These are phyloP conservation scores for Xerophyta viscosa DNA, from an alignment of 106 monocot genomes.

Conservation along the genomic window DNA sequence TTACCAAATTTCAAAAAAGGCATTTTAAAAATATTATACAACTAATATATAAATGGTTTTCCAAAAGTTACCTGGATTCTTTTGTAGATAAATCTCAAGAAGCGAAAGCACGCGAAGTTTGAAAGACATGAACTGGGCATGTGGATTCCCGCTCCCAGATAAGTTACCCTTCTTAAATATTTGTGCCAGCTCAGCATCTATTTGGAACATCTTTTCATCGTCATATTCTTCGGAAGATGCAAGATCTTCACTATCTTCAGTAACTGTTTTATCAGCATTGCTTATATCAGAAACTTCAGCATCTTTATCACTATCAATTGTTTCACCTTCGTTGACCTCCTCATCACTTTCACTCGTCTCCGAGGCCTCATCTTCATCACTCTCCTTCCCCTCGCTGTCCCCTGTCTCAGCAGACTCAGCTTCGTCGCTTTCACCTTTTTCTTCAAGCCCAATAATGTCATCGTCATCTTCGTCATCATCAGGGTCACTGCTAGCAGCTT, in stretches of 20 bases:
- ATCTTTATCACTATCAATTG: conserved; percentile 13
- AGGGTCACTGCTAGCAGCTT: conserved; percentile 23
- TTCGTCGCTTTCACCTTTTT: conserved; percentile 51
- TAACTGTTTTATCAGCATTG: background rate
- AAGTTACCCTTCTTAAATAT: conserved; percentile 60
- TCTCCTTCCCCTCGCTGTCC: conserved; percentile 23
- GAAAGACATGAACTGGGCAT: conserved; percentile 66
- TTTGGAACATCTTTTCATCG: conserved; percentile 91
- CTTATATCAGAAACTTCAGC: conserved; percentile 5
- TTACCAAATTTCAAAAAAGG: too few relatives aligned
- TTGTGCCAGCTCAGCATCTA: conserved; percentile 63
- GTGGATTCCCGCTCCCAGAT: conserved; percentile 53
- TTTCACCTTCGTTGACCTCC: conserved; percentile 17
- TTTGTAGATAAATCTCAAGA: conserved; percentile 78
- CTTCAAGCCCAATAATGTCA: conserved; percentile 73
- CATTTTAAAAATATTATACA: too few relatives aligned
- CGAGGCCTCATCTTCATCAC: conserved; percentile 13
- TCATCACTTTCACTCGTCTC: conserved; percentile 8
- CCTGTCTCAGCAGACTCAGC: conserved; percentile 20
- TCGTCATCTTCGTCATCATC: conserved; percentile 69
- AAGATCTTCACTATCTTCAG: conserved; percentile 7
- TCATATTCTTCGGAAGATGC: conserved; percentile 51
- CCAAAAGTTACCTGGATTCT: conserved; percentile 51
- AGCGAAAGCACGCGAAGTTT: conserved; percentile 87
- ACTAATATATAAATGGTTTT: too few relatives aligned